These are phyloP conservation scores for Talaromyces sp. DNA, from an alignment of 2,329 filamentous ascomycete species.

Conservation along the genomic window DNA sequence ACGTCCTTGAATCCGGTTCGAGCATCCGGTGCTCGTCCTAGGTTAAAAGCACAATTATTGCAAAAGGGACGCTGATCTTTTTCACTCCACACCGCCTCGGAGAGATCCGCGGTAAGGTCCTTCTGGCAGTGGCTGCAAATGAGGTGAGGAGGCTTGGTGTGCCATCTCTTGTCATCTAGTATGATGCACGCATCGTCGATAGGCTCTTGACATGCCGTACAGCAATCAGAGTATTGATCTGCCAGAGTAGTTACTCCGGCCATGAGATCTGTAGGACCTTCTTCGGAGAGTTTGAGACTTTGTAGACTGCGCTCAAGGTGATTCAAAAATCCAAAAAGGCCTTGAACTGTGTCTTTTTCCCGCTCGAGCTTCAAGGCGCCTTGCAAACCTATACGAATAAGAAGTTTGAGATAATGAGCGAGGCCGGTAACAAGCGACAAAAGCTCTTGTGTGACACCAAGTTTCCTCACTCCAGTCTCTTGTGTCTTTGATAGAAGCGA, in stretches of 20 bases:
- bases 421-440: constrained; percentile 94
- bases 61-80: constrained; percentile 71
- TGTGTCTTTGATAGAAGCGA: constrained; percentile 91
- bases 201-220: constrained; percentile 74
- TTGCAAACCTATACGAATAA: constrained; percentile 95
- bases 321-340: constrained; percentile 77
- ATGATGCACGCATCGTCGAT: constrained; percentile 93
- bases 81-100: constrained; percentile 70
- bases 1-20: constrained; percentile 68
- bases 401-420: constrained; percentile 93
- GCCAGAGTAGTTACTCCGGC: constrained; percentile 66
- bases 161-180: constrained; percentile 74
- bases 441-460: constrained; percentile 96
- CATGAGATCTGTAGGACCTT: constrained; percentile 62
- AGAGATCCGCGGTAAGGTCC: constrained; percentile 67
- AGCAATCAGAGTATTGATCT: constrained; percentile 79
- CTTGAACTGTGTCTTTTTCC: constrained; percentile 71
- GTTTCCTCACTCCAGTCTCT: constrained; percentile 81
- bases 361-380: constrained; percentile 88
- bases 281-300: constrained; percentile 67
- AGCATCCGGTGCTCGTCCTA: constrained; percentile 55
- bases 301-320: constrained; percentile 81
- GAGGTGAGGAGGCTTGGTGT: constrained; percentile 69
- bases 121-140: constrained; percentile 67
- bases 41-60: constrained; percentile 57